Conservation (phyloP, 2,329 filamentous ascomycete genomes). For the Bipolaris zeicola region DNA sequence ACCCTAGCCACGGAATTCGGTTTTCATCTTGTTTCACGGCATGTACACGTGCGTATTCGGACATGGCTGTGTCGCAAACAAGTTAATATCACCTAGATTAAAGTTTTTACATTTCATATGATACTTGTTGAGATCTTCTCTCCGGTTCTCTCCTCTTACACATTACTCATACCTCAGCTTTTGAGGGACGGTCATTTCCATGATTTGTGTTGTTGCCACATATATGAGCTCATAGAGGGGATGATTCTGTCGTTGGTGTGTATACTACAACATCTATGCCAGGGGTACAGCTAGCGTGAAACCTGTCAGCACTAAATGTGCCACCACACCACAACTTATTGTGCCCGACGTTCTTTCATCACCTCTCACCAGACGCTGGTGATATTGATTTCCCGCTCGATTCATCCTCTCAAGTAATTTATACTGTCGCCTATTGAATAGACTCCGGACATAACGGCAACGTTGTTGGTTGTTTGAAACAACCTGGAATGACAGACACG, state of each 20-base stretch:
- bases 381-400: not conserved
- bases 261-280: not conserved
- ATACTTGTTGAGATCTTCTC: not conserved
- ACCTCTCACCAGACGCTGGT: not conserved
- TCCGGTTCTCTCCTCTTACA: not conserved
- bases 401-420: not conserved
- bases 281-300: not conserved
- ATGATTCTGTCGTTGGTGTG: not conserved
- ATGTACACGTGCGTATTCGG: not conserved
- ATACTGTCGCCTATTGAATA: not conserved
- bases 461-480: not conserved
- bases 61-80: not conserved
- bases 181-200: no score
- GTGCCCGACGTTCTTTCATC: not conserved
- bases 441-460: not conserved
- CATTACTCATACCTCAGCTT: not conserved
- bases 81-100: not conserved
- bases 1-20: constrained; percentile 49
- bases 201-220: not conserved
- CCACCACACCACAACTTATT: not conserved
- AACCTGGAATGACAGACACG: not conserved
- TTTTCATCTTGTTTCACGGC: not conserved
- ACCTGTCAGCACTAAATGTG: not conserved
- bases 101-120: not conserved
- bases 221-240: not conserved